phyloP scores from a whole-genome alignment of 1,139 yeast genomes.

The Saccharomyces hybrid region DNA sequence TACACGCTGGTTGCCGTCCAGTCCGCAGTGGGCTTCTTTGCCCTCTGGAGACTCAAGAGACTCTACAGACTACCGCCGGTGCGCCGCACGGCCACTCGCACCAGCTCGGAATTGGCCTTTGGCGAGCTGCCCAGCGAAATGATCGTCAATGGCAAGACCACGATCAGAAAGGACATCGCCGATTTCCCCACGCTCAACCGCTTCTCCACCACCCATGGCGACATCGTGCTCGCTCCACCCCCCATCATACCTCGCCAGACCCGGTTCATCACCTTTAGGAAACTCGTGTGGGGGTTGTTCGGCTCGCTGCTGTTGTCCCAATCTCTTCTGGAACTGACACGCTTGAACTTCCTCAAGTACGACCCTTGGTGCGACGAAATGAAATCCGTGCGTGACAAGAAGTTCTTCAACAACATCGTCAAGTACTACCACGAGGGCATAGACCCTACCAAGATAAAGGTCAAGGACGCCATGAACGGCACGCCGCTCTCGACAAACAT shows the following conservation, averaged over 20 bases:
- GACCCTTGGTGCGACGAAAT: constrained; percentile 67
- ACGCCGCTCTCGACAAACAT: constrained; percentile 24
- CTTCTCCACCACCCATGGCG: constrained; percentile 21
- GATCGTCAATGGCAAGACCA: constrained; percentile 7
- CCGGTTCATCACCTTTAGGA: neutral
- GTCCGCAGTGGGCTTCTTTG: constrained; percentile 37
- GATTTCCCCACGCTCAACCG: constrained; percentile 31
- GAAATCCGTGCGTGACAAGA: constrained; percentile 31
- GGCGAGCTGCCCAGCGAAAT: constrained; percentile 1
- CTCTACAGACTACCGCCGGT: constrained; percentile 6
- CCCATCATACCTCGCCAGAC: constrained; percentile 16
- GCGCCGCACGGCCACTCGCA: neutral
- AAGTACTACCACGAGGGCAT: constrained; percentile 31
- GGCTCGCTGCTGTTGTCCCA: constrained; percentile 28
- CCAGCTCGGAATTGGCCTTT: neutral
- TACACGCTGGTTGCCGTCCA: constrained; percentile 44
- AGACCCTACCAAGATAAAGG: constrained; percentile 30
- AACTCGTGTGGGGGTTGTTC: constrained; percentile 11
- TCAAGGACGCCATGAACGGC: constrained; percentile 29
- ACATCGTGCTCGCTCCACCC: constrained; percentile 18
- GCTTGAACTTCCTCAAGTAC: constrained; percentile 42
- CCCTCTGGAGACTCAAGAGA: constrained; percentile 21
- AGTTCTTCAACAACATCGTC: constrained; percentile 31
- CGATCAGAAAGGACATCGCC: constrained; percentile 24
- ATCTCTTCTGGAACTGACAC: constrained; percentile 39